Conservation (phyloP, 2,329 filamentous ascomycete species). For the Zasmidium citrigriseum region DNA sequence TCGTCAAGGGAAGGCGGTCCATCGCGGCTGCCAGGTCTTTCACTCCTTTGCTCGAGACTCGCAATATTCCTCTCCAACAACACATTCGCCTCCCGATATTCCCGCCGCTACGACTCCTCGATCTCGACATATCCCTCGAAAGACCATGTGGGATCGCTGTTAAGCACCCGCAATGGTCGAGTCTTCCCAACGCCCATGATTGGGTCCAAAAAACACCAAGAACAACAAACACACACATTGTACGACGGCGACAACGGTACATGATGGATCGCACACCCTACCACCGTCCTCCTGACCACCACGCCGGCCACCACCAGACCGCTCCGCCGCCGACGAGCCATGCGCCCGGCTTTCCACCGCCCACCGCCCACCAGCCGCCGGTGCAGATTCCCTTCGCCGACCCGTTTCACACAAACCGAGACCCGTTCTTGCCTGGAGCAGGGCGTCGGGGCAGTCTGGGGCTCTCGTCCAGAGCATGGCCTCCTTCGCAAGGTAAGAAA, state of each 20-base stretch:
- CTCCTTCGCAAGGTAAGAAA: constrained; percentile 27
- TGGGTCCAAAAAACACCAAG: constrained; percentile 2
- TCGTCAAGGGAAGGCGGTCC: no score
- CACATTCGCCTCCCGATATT: no score
- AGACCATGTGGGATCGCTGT: neutral
- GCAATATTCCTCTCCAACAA: no score
- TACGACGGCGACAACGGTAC: constrained; percentile 1
- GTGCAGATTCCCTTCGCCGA: constrained; percentile 50
- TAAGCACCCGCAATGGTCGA: neutral
- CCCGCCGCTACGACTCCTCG: neutral
- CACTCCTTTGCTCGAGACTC: no score
- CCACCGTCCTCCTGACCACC: constrained; percentile 40
- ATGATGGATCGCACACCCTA: constrained; percentile 33
- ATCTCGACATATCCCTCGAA: no score
- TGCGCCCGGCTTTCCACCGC: constrained; percentile 34
- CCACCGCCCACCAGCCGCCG: constrained; percentile 39
- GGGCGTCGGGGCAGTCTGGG: constrained; percentile 46
- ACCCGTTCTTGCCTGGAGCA: constrained; percentile 46
- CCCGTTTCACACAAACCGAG: constrained; percentile 46
- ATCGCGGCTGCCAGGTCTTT: no score
- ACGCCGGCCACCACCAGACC: constrained; percentile 35
- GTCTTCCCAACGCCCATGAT: neutral
- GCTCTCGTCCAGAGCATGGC: constrained; percentile 34
- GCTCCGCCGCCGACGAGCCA: constrained; percentile 37
- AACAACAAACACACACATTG: neutral